phyloP scores from a whole-genome alignment of 345 rosid genomes.

The Ceriops decandra region DNA sequence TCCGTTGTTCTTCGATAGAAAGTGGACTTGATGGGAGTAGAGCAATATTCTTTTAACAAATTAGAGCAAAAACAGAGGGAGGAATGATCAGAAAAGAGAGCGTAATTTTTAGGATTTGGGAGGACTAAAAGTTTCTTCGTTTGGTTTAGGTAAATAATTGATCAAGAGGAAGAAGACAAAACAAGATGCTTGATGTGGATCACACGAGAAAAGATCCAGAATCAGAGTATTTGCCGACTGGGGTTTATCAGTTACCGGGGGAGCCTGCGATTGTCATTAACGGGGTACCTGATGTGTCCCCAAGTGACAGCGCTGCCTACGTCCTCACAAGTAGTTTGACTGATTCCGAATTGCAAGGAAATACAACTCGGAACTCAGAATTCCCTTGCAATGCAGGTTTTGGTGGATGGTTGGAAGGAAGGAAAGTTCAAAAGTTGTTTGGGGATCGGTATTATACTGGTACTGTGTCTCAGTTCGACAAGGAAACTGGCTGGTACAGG shows the following conservation, averaged over 20 bases:
- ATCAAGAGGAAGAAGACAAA: too few species aligned
- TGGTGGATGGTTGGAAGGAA: slow-evolving; percentile 87
- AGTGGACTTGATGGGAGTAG: too few species aligned
- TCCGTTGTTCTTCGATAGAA: too few species aligned
- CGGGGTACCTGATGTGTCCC: slow-evolving; percentile 54
- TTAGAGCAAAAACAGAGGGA: too few species aligned
- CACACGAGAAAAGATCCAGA: slow-evolving; percentile 16
- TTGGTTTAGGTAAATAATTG: too few species aligned
- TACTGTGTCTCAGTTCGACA: slow-evolving; percentile 55
- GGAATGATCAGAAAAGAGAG: too few species aligned
- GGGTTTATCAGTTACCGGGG: slow-evolving; percentile 54
- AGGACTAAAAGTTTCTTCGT: too few species aligned
- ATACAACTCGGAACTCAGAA: not conserved
- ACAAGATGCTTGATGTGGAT: not conserved
- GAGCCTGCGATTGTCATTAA: slow-evolving; percentile 80
- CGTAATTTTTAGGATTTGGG: too few species aligned
- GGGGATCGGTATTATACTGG: slow-evolving; percentile 49
- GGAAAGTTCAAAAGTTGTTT: slow-evolving; percentile 64
- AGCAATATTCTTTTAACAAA: too few species aligned
- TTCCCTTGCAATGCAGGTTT: slow-evolving; percentile 31
- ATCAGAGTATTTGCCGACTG: slow-evolving; percentile 23
- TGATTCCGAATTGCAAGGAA: slow-evolving; percentile 21
- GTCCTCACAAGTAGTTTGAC: slow-evolving; percentile 12
- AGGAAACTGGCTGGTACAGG: slow-evolving; percentile 69
- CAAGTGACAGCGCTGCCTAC: slow-evolving; percentile 10